Evolutionary conservation across 1,139 yeast genomes (phyloP).

Genomic region (Geotrichum histeridarum): DNA sequence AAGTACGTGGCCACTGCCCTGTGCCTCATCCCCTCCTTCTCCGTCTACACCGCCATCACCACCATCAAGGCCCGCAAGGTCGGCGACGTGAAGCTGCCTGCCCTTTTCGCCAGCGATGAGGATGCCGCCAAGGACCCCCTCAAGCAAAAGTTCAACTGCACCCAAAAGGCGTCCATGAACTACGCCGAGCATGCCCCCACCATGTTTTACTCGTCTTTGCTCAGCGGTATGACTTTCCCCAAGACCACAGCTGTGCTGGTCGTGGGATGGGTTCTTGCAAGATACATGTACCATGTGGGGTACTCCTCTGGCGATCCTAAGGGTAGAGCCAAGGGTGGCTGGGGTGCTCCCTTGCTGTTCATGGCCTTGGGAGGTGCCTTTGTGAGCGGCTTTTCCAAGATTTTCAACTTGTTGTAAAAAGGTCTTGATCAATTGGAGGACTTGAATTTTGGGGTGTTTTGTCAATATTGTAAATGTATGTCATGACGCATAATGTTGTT

Average conservation of each 20-base stretch:
- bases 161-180: constrained; percentile 23
- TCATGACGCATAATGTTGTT: no score
- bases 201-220: constrained; percentile 17
- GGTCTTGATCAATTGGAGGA: no score
- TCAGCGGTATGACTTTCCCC: constrained; percentile 21
- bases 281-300: constrained; percentile 20
- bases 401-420: no score
- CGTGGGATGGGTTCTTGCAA: constrained; percentile 17
- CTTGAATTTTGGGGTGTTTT: no score
- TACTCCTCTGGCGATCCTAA: constrained; percentile 23
- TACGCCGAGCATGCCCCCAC: constrained; percentile 22
- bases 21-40: constrained; percentile 18
- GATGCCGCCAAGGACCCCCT: constrained; percentile 21
- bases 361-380: no score
- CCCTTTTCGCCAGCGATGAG: constrained; percentile 21
- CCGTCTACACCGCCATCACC: constrained; percentile 18
- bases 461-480: no score
- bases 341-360: no score
- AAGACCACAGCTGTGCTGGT: constrained; percentile 16
- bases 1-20: constrained; percentile 21
- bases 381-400: no score
- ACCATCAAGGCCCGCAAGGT: constrained; percentile 16
- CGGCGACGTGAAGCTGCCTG: constrained; percentile 20
- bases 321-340: constrained; percentile 12
- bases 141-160: constrained; percentile 22